Evolutionary conservation across 306 rosid genomes (phyloP).

Genomic region (Adenanthera pavonina): DNA sequence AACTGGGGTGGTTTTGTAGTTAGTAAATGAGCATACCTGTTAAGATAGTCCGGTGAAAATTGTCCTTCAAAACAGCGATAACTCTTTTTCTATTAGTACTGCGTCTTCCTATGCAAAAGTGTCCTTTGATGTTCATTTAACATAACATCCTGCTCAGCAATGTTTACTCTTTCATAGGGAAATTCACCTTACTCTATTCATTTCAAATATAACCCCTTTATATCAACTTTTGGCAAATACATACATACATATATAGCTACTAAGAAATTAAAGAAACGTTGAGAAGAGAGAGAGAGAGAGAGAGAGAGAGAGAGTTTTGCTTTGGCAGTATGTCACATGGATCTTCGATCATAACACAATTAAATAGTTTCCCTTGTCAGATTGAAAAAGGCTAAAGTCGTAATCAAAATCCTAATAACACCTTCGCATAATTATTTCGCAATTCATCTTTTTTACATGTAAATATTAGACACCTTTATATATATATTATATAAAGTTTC

Average conservation of each 20-base stretch:
- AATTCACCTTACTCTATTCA: not conserved
- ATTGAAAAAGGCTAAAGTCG: conserved; percentile 48
- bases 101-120: conserved; percentile 5
- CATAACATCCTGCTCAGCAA: not conserved
- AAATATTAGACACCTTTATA: not conserved
- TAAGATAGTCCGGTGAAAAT: conserved; percentile 28
- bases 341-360: conserved; percentile 41
- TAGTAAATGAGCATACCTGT: not conserved
- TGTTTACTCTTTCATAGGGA: not conserved
- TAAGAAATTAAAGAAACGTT: not conserved
- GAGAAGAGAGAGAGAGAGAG: not conserved
- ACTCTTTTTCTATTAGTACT: not conserved
- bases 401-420: not conserved
- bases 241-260: not conserved
- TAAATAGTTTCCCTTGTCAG: conserved; percentile 61
- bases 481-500: no score
- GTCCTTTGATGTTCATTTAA: not conserved
- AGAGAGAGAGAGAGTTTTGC: conserved; percentile 37
- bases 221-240: not conserved
- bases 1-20: not conserved
- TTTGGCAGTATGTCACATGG: conserved; percentile 69
- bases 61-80: conserved; percentile 3
- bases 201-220: not conserved
- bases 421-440: not conserved
- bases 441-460: not conserved